These are phyloP conservation scores for Spatholobus suberectus DNA, from an alignment of 306 rosid species.

Conservation along the genomic window DNA sequence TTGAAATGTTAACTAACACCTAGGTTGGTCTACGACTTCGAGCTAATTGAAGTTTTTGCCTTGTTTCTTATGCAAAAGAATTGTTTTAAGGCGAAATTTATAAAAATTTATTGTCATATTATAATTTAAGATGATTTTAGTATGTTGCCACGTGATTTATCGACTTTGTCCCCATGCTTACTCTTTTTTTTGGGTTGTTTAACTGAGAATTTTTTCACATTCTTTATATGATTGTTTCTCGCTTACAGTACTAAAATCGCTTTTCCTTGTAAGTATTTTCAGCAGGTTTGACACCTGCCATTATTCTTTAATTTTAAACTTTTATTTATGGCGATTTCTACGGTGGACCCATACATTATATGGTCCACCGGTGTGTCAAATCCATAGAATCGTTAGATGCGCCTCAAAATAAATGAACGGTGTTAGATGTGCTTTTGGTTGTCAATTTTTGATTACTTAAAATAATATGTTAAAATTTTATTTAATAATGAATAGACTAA, in stretches of 20 bases:
- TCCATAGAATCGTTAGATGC: too few relatives aligned
- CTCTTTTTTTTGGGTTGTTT: background rate
- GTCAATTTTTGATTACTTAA: too few relatives aligned
- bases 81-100: background rate
- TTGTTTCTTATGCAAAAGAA: background rate
- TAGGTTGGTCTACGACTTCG: background rate
- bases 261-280: background rate
- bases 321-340: too few relatives aligned
- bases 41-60: background rate
- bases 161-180: background rate
- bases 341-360: too few relatives aligned
- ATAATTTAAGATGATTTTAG: background rate
- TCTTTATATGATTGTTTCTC: background rate
- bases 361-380: too few relatives aligned
- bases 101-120: background rate
- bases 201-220: too few relatives aligned
- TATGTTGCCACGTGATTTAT: background rate
- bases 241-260: too few relatives aligned
- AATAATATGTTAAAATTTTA: too few relatives aligned
- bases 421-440: too few relatives aligned
- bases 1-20: conserved; percentile 39
- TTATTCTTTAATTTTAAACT: background rate
- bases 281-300: background rate
- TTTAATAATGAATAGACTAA: too few relatives aligned
- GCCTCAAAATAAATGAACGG: too few relatives aligned